Base-by-base conservation (phyloP, 176 grass and related monocot species). In the Triticum urartu region DNA sequence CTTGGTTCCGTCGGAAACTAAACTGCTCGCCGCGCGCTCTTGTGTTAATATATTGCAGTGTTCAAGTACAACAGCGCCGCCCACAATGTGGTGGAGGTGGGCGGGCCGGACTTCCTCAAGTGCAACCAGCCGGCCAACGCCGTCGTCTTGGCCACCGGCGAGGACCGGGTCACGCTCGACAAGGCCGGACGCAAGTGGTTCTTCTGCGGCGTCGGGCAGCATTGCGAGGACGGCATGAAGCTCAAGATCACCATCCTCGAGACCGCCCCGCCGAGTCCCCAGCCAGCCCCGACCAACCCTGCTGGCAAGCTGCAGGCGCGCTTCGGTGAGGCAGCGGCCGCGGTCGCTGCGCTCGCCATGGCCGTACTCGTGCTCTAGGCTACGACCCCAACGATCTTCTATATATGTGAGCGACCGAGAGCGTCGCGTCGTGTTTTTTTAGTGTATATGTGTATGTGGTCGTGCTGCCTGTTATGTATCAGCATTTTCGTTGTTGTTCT, bases 61-160 rank as follows among this genome's bases (percentile, higher is more conserved):
- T 90, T 93, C 91, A 89, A 78, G 68, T 92, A 92, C 81, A 33
- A 4, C 7, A 47, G 5, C 52, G 32, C 77, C 1, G 58, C 0
- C 9, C 88, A 93, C 47, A 76, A 70, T 42, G 67, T 88, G 35
- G 62, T 88, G 40, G 54, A 88, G 77, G 88, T 93, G 30, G 30
- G 7, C 24, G 26, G 60, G 30, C 1, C 26, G 6, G 91, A 82
- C 45, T 93, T 86, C 72, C 0, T 1, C 4, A 2, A 45, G 13
- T 93, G 91, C 79, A 75, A 0, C 68, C 0, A 10, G 25, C 26
- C 66, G 4, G 17, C 0, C 18, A 10, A 0, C 26, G 4, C 67
- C 38, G 17, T 4, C 2, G 72, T 8, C 18, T 3, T 36, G 82
- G 2, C 17, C 24, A 28, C 58, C 40, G 75, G 65, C 30, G 79